Evolutionary conservation across 768 basidiomycete species (phyloP).

Genomic region (Suillus sp.): DNA sequence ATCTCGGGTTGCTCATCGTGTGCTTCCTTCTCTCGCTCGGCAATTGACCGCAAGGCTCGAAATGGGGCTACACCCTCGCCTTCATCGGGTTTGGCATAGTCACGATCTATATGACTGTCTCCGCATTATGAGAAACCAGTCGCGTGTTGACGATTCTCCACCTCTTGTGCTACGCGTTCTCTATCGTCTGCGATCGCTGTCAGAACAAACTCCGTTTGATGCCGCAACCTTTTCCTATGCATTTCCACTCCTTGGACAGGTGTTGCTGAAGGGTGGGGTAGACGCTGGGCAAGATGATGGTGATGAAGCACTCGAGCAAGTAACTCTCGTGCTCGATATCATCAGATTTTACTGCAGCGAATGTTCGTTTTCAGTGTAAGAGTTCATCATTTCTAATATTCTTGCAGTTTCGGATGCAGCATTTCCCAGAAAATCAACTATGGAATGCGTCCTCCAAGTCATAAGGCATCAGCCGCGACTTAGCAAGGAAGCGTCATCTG

Average conservation of each 20-base stretch:
- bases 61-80: conserved; percentile 82
- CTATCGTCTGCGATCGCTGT: conserved; percentile 77
- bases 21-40: conserved; percentile 89
- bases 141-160: conserved; percentile 30
- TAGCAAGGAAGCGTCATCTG: conserved; percentile 79
- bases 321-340: conserved; percentile 59
- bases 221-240: conserved; percentile 83
- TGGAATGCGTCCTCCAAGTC: conserved; percentile 69
- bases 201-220: conserved; percentile 83
- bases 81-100: conserved; percentile 88
- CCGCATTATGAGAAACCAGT: neutral
- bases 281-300: conserved; percentile 50
- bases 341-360: conserved; percentile 37
- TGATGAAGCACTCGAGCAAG: conserved; percentile 80
- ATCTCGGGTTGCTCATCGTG: conserved; percentile 82
- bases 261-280: conserved; percentile 72
- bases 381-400: conserved; percentile 20
- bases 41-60: conserved; percentile 89
- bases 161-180: conserved; percentile 83
- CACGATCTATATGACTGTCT: too few species aligned
- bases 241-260: conserved; percentile 71
- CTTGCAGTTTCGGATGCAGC: conserved; percentile 62
- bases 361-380: conserved; percentile 24
- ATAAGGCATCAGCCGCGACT: conserved; percentile 79
- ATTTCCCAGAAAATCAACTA: conserved; percentile 74